Evolutionary conservation across 1,139 yeast genomes (phyloP), one percentile per base, ranked within the genome.

Genomic region (Geotrichum histeridarum): DNA sequence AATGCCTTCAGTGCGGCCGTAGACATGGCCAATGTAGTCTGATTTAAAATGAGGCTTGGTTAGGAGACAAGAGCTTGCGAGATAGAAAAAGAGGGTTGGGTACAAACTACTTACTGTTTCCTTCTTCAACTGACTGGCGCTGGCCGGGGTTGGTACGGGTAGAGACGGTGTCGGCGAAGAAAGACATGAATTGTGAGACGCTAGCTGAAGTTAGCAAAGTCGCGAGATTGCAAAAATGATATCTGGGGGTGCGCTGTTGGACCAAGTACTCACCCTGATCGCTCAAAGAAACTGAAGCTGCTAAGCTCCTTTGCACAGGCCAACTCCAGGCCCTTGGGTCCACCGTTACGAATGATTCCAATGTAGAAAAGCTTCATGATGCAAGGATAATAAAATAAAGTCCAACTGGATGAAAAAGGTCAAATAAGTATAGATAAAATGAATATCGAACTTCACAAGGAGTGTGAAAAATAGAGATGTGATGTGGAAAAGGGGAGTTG

Each of bases 121-220:
- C 94, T 70, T 93, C 97, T 70, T 93, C 97, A 53, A 93, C 88
- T 67, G 91, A 81, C 72, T 93, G 99, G 72, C 99, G 84, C 71
- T 89, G 94, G 42, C 96, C 96, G 1, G 91, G 77, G 41, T 77
- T 74, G 1, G 99, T 94, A 72, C 99, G 82, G 61, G 84, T 85
- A 9, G 96, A 83, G 27, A 93, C 93, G 6, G 99, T 93, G 65
- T 83, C 88, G 22, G 95, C 80, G 72, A 93, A 91, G 70, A 94
- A 94, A 2, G 95, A 81, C 96, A 93, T 88, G 73, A 93, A 93
- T 71, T 93, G 97, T 35, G 68, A 64, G 30, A 70, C 71, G 36
- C 72, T 66, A 49, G 11, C 14, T 38, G 50, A 51, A 14, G 31
- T 39, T 39, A 39, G 42, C 8, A 18, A 12, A 17, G 2, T 2